Base-by-base conservation (phyloP, 352 stramenopile genomes). In the Globisporangium spinosum region DNA sequence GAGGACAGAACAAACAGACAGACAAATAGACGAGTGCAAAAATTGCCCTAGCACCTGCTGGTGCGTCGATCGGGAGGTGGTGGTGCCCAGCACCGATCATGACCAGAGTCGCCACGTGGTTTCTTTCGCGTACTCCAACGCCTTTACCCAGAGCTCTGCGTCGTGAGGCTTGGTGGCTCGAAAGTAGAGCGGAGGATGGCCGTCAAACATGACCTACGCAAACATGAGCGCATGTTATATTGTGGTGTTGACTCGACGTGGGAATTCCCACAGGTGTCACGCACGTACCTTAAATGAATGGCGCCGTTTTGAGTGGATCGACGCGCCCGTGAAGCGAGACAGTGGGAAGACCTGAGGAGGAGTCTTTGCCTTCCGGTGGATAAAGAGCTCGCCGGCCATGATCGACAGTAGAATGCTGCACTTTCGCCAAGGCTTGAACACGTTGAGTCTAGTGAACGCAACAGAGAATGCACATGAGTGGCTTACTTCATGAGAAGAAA, bases 91-190 rank as follows among this genome's bases (percentile, higher is more conserved):
- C 17, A 77, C 17, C 22, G 17, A 27, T 66, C 43, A 70, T 17
- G 45, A 43, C 58, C 58, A 72, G 13, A 32, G 55, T 12, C 49
- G 54, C 72, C 69, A 78, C 20, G 72, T 76, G 62, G 59, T 65
- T 59, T 78, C 72, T 64, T 78, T 78, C 47, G 69, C 72, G 62
- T 78, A 78, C 53, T 78, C 72, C 29, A 78, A 62, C 20, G 72
- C 66, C 59, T 64, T 61, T 5, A 78, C 66, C 72, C 69, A 78
- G 35, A 70, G 38, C 43, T 76, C 70, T 34, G 72, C 70, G 38
- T 78, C 72, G 10, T 57, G 43, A 17, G 40, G 3, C 9, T 62
- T 62, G 20, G 27, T 35, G 4, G 69, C 59, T 17, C 72, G 72
- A 47, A 78, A 76, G 8, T 56, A 63, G 17, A 78, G 67, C 38